Evolutionary conservation across 148 eudicot genomes (phyloP).

Genomic region (Amaranthus palmeri): DNA sequence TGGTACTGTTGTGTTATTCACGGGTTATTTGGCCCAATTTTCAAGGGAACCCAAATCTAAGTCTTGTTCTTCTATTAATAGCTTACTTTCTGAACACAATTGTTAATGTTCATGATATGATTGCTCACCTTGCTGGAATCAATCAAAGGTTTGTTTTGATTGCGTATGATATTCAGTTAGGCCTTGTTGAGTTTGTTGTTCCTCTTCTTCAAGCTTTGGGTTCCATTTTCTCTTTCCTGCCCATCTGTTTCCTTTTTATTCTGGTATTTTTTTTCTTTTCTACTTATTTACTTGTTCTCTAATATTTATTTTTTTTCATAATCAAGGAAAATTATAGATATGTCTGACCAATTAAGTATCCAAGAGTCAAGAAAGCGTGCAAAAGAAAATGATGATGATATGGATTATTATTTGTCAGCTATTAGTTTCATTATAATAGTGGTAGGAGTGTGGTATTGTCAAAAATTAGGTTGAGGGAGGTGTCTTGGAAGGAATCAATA

Average conservation of each 20-base stretch:
- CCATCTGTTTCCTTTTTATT: slow-evolving; percentile 39
- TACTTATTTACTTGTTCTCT: neutral
- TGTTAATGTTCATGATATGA: slow-evolving; percentile 64
- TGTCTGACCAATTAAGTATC: too few relatives aligned
- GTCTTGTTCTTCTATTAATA: slow-evolving; percentile 48
- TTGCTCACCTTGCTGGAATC: slow-evolving; percentile 67
- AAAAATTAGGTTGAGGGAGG: too few relatives aligned
- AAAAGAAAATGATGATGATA: too few relatives aligned
- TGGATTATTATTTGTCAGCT: too few relatives aligned
- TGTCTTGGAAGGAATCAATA: too few relatives aligned
- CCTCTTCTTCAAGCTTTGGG: slow-evolving; percentile 44
- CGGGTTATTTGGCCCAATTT: slow-evolving; percentile 55
- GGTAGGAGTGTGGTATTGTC: too few relatives aligned
- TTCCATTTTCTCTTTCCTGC: slow-evolving; percentile 12
- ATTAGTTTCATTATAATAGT: too few relatives aligned
- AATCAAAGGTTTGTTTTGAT: slow-evolving; percentile 48
- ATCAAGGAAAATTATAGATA: too few relatives aligned
- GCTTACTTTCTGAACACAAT: slow-evolving; percentile 25
- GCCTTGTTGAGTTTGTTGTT: slow-evolving; percentile 65
- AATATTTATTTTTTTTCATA: too few relatives aligned
- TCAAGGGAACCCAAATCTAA: slow-evolving; percentile 55
- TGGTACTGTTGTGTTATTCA: slow-evolving; percentile 38
- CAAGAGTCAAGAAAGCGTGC: too few relatives aligned
- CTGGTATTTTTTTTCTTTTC: slow-evolving; percentile 4
- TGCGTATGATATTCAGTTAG: slow-evolving; percentile 59